These are phyloP conservation scores for Taiwanofungus camphoratus DNA, from an alignment of 1,284 basidiomycete species.

Conservation along the genomic window DNA sequence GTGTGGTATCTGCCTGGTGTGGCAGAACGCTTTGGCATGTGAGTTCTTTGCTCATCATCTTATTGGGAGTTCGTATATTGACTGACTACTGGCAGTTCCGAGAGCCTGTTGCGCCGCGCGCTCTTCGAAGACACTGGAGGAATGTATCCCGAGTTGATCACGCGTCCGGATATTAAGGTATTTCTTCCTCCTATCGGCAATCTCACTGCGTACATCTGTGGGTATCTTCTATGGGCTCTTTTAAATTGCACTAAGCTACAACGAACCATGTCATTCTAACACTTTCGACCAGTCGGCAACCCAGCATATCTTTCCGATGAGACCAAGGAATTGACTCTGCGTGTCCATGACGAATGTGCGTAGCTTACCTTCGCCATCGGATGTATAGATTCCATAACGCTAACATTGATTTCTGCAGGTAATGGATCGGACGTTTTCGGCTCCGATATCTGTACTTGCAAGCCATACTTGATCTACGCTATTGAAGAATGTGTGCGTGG, in stretches of 20 bases:
- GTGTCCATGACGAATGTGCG: conserved; percentile 92
- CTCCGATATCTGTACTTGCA: conserved; percentile 93
- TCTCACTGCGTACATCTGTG: conserved; percentile 91
- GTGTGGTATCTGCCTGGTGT: conserved; percentile 97
- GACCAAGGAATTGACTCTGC: conserved; percentile 82
- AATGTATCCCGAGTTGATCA: conserved; percentile 95
- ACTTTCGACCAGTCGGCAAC: conserved; percentile 57
- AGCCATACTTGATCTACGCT: conserved; percentile 89
- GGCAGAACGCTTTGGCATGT: conserved; percentile 85
- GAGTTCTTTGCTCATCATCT: too few species aligned
- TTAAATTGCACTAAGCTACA: too few species aligned
- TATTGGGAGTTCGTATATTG: too few species aligned
- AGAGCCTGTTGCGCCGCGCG: conserved; percentile 78
- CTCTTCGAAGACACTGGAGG: conserved; percentile 95
- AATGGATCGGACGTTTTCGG: conserved; percentile 87
- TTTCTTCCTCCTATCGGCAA: conserved; percentile 95
- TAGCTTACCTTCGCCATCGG: conserved; percentile 10
- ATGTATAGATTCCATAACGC: neutral
- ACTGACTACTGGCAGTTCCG: too few species aligned
- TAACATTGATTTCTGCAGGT: conserved; percentile 33
- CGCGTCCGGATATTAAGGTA: conserved; percentile 90
- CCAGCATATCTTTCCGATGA: conserved; percentile 76
- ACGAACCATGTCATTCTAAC: neutral
- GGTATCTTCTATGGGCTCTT: conserved; percentile 17
- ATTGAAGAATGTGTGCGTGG: conserved; percentile 89